These are phyloP conservation scores for Sugiyamaella smithiae DNA, from an alignment of 805 yeast species.

Conservation along the genomic window DNA sequence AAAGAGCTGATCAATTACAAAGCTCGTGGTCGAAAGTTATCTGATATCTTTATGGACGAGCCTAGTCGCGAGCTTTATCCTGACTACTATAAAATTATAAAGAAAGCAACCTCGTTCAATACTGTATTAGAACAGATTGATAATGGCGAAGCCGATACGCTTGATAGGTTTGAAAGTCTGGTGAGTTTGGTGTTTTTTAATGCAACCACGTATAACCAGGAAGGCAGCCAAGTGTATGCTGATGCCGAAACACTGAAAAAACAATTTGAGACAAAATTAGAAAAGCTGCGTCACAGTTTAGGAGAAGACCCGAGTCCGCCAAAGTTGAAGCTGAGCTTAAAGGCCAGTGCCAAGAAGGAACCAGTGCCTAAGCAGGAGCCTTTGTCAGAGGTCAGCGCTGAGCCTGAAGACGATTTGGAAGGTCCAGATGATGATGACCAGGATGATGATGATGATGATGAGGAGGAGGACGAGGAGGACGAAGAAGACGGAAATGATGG, in stretches of 20 bases:
- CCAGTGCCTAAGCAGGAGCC: neutral
- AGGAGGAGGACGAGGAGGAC: conserved; percentile 7
- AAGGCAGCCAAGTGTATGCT: conserved; percentile 63
- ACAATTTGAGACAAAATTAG: conserved; percentile 39
- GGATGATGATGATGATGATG: neutral
- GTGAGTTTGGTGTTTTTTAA: conserved; percentile 67
- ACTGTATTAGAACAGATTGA: conserved; percentile 54
- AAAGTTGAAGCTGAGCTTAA: conserved; percentile 14
- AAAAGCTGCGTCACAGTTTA: conserved; percentile 22
- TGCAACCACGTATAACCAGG: conserved; percentile 75
- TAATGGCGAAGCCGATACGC: conserved; percentile 49
- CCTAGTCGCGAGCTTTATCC: conserved; percentile 72
- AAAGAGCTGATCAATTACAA: conserved; percentile 45
- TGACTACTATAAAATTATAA: conserved; percentile 71
- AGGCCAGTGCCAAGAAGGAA: neutral
- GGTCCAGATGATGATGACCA: neutral
- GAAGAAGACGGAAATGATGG: conserved; percentile 9
- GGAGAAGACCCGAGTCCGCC: conserved; percentile 5
- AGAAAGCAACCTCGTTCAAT: conserved; percentile 70
- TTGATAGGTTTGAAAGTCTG: conserved; percentile 59
- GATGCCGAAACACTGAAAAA: conserved; percentile 64
- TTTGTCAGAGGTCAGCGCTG: neutral
- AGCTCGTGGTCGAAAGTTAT: conserved; percentile 45
- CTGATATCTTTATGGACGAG: conserved; percentile 72
- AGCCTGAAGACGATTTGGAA: neutral